Evolutionary conservation across 805 yeast genomes (phyloP).

Genomic region (Yamadazyma paraphyllophila): DNA sequence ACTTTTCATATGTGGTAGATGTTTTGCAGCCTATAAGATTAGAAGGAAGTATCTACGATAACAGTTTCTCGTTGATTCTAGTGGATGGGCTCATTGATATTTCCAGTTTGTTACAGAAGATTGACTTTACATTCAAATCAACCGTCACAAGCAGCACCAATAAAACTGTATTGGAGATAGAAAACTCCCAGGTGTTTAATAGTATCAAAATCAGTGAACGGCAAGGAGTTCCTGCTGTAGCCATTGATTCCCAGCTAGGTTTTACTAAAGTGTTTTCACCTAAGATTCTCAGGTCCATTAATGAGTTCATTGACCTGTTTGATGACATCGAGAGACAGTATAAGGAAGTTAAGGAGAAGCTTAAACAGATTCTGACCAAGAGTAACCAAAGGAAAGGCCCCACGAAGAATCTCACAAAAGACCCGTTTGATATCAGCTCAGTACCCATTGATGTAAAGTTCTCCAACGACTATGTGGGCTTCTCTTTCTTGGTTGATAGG

Average conservation of each 20-base stretch:
- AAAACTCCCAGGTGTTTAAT: conserved; percentile 25
- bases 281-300: conserved; percentile 16
- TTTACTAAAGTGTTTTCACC: conserved; percentile 30
- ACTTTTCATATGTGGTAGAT: conserved; percentile 20
- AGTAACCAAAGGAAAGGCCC: neutral
- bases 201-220: conserved; percentile 12
- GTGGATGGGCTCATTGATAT: conserved; percentile 14
- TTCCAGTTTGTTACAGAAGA: conserved; percentile 19
- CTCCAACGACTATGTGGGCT: conserved; percentile 34
- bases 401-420: neutral
- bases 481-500: conserved; percentile 31
- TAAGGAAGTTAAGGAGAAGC: neutral
- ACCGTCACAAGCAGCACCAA: conserved; percentile 9
- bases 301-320: neutral
- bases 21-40: conserved; percentile 18
- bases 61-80: conserved; percentile 15
- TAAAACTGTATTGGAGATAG: conserved; percentile 20
- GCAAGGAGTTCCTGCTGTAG: conserved; percentile 13
- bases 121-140: conserved; percentile 16
- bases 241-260: conserved; percentile 22
- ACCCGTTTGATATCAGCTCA: neutral
- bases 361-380: neutral
- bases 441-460: conserved; percentile 24
- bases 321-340: neutral
- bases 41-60: conserved; percentile 19